Percentiles rank a stretch among this genome's conserved stretches.
Evolutionary conservation across 2,329 filamentous ascomycete genomes (phyloP).

Genomic region (Fusarium globosum): DNA sequence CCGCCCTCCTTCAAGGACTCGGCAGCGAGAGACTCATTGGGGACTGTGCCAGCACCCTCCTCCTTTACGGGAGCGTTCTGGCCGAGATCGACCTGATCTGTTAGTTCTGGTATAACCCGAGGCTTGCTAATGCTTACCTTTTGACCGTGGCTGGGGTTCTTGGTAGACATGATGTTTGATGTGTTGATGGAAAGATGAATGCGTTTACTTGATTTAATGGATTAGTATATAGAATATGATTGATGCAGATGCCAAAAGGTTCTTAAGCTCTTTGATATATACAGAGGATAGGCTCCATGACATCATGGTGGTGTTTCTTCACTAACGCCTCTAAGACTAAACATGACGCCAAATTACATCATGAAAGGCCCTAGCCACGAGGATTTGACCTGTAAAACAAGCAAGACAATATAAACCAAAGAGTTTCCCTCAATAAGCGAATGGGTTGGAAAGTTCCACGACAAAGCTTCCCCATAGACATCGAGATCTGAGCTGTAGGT

Average conservation of each 20-base stretch:
- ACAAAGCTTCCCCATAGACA: constrained; percentile 3
- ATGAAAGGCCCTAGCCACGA: constrained; percentile 23
- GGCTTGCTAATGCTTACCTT: constrained; percentile 33
- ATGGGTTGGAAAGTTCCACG: constrained; percentile 22
- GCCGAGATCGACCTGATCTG: constrained; percentile 58
- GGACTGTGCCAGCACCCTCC: constrained; percentile 73
- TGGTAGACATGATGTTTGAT: constrained; percentile 34
- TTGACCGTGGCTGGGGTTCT: constrained; percentile 30
- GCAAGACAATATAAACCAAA: constrained; percentile 5
- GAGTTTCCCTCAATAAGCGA: neutral
- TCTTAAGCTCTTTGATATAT: constrained; percentile 32
- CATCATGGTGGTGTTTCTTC: constrained; percentile 27
- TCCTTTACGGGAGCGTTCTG: constrained; percentile 60
- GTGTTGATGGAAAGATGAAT: neutral
- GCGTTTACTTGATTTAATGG: neutral
- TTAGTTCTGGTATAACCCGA: constrained; percentile 4
- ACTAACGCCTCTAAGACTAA: constrained; percentile 22
- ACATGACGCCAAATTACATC: constrained; percentile 41
- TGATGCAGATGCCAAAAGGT: neutral
- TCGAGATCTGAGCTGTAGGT: constrained; percentile 22
- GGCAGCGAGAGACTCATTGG: constrained; percentile 78
- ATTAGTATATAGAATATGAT: neutral
- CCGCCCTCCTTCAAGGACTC: constrained; percentile 73
- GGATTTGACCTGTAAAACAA: neutral
- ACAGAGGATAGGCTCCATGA: constrained; percentile 18